These are phyloP conservation scores for Fistulinella prunicolor DNA, from an alignment of 768 basidiomycete genomes.

Conservation along the genomic window DNA sequence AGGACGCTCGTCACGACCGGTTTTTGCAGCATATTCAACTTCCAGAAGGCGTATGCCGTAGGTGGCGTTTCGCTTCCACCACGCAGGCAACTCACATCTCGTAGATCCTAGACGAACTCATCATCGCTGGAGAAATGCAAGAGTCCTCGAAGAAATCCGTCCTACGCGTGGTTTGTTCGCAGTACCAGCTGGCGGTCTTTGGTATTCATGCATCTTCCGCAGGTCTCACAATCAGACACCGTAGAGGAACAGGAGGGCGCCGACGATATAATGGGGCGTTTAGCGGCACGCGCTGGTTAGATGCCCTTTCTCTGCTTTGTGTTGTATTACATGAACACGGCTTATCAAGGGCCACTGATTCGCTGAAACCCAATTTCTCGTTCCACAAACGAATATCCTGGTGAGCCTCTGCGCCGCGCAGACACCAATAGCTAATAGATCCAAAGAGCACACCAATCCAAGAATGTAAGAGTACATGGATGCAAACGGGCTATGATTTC, in stretches of 20 bases:
- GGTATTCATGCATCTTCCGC: neutral
- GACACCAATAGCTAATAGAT: neutral
- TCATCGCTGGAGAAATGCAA: constrained; percentile 91
- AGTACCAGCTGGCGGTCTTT: constrained; percentile 7
- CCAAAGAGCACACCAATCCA: neutral
- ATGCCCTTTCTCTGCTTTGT: constrained; percentile 2
- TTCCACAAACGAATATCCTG: neutral
- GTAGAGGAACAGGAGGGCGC: constrained; percentile 85
- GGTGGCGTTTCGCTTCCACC: constrained; percentile 10
- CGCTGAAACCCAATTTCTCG: constrained; percentile 19
- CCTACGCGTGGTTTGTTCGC: constrained; percentile 49
- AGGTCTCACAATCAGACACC: constrained; percentile 84
- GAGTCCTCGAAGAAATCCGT: constrained; percentile 82
- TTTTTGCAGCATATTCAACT: constrained; percentile 86
- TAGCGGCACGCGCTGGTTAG: constrained; percentile 74
- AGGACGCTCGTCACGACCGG: neutral
- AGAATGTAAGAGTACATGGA: constrained; percentile 3
- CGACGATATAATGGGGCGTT: constrained; percentile 75
- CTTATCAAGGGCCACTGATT: constrained; percentile 28
- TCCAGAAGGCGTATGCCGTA: constrained; percentile 92
- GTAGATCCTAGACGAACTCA: constrained; percentile 87
- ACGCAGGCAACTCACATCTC: neutral
- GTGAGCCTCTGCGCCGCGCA: neutral
- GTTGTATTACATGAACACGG: constrained; percentile 10
- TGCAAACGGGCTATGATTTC: constrained; percentile 11